phyloP scores from a whole-genome alignment of 1,284 basidiomycete species.

The Vanrija pseudolonga region DNA sequence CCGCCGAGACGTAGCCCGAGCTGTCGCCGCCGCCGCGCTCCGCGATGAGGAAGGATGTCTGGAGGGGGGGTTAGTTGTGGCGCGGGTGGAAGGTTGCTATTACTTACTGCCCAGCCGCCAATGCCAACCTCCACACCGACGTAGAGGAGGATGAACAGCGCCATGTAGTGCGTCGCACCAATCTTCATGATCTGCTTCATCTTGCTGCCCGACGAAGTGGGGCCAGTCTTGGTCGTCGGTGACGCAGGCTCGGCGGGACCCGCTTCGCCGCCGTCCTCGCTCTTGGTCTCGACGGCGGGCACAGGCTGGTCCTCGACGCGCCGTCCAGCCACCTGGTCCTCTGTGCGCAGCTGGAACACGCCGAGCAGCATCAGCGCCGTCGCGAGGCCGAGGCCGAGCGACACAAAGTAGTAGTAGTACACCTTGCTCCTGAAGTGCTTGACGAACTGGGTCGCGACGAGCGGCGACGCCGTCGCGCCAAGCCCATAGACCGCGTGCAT shows the following conservation, averaged over 20 bases:
- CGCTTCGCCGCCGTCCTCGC: background rate
- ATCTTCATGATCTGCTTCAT: slow-evolving; percentile 38
- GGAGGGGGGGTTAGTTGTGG: too few relatives aligned
- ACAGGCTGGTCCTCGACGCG: slow-evolving; percentile 3
- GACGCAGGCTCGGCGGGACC: background rate
- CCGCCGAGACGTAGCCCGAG: slow-evolving; percentile 40
- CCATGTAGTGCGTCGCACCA: slow-evolving; percentile 33
- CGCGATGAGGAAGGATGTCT: slow-evolving; percentile 38
- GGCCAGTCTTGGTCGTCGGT: background rate
- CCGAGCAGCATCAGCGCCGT: slow-evolving; percentile 53
- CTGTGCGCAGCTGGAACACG: slow-evolving; percentile 58
- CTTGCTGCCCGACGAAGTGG: slow-evolving; percentile 27
- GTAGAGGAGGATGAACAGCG: slow-evolving; percentile 39
- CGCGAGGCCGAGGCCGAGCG: slow-evolving; percentile 56
- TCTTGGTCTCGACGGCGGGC: background rate
- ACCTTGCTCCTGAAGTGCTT: slow-evolving; percentile 52
- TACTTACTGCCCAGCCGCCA: slow-evolving; percentile 33
- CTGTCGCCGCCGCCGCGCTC: slow-evolving; percentile 36
- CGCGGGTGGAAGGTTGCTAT: too few relatives aligned
- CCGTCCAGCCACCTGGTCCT: slow-evolving; percentile 52
- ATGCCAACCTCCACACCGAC: slow-evolving; percentile 44
- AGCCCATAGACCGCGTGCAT: slow-evolving; percentile 61
- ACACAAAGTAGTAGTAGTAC: slow-evolving; percentile 62
- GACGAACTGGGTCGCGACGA: slow-evolving; percentile 66
- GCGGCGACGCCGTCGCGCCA: slow-evolving; percentile 64